Evolutionary conservation across 768 basidiomycete genomes (phyloP).

Genomic region (Multifurca ochricompacta): DNA sequence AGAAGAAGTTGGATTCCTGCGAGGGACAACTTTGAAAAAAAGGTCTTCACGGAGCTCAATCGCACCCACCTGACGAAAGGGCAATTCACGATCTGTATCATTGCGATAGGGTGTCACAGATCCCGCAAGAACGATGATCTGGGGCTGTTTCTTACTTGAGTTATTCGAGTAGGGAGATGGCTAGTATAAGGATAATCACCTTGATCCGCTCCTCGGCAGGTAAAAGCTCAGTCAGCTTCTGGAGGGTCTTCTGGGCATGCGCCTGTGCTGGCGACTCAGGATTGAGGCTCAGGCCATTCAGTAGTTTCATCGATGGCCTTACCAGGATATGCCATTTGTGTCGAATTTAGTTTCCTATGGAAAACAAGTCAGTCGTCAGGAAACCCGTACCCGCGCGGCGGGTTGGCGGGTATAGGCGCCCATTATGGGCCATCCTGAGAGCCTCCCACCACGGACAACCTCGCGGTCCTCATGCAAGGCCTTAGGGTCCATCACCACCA

Average conservation of each 20-base stretch:
- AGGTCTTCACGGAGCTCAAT: constrained; percentile 21
- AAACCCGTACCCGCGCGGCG: no score
- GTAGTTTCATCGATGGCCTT: background rate
- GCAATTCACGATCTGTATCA: constrained; percentile 79
- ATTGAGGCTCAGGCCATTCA: background rate
- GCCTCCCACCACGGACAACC: no score
- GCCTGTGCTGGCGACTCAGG: constrained; percentile 35
- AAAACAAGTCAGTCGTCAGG: no score
- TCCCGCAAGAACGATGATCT: constrained; percentile 63
- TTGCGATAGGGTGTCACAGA: constrained; percentile 55
- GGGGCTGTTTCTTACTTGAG: constrained; percentile 39
- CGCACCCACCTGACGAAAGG: constrained; percentile 48
- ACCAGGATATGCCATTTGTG: constrained; percentile 9
- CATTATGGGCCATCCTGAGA: no score
- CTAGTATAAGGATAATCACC: constrained; percentile 32
- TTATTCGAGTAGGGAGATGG: background rate
- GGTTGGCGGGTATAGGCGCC: no score
- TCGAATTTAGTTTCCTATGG: no score
- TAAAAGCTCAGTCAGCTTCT: constrained; percentile 42
- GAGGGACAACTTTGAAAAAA: background rate
- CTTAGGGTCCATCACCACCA: no score
- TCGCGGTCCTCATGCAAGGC: no score
- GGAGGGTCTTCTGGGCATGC: constrained; percentile 48
- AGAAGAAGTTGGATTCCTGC: constrained; percentile 84
- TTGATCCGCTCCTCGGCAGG: constrained; percentile 43